Evolutionary conservation across 2,329 filamentous ascomycete species (phyloP).

Genomic region (Cladosporium austrohemisphaericum): DNA sequence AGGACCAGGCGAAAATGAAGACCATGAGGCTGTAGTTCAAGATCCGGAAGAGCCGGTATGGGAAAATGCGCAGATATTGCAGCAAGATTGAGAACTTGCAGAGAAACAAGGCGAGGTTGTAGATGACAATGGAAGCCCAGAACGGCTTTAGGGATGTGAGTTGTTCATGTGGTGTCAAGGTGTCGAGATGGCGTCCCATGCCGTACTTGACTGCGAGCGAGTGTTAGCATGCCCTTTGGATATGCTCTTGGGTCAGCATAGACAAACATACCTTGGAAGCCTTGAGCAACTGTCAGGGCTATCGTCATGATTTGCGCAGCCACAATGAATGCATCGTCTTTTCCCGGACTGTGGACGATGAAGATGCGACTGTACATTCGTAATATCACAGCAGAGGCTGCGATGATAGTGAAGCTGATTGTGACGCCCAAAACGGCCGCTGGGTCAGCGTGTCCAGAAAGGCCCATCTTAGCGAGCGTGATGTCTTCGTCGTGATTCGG

Average conservation of each 20-base stretch:
- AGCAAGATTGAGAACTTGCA: slow-evolving; percentile 35
- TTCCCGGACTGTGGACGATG: slow-evolving; percentile 24
- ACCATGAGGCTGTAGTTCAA: slow-evolving; percentile 28
- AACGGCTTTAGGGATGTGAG: slow-evolving; percentile 24
- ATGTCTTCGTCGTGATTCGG: neutral
- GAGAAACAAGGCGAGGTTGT: slow-evolving; percentile 26
- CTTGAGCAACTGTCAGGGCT: slow-evolving; percentile 7
- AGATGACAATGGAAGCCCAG: slow-evolving; percentile 25
- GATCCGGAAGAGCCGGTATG: slow-evolving; percentile 25
- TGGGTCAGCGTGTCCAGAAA: slow-evolving; percentile 24
- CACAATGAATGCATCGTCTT: slow-evolving; percentile 25
- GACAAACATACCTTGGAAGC: slow-evolving; percentile 9
- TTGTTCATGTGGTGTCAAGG: slow-evolving; percentile 19
- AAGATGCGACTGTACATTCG: slow-evolving; percentile 24
- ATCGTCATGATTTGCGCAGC: slow-evolving; percentile 2
- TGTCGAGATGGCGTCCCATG: slow-evolving; percentile 26
- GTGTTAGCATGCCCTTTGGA: slow-evolving; percentile 18
- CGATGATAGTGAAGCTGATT: slow-evolving; percentile 21
- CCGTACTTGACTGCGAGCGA: slow-evolving; percentile 24
- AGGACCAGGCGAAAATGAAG: slow-evolving; percentile 32
- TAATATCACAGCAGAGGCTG: slow-evolving; percentile 19
- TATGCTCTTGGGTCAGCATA: neutral
- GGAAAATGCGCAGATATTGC: slow-evolving; percentile 35
- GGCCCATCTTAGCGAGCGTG: slow-evolving; percentile 2
- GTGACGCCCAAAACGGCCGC: slow-evolving; percentile 21